These are phyloP conservation scores for Barbatosphaeria neglecta DNA, from an alignment of 495 filamentous ascomycete genomes.

Conservation along the genomic window DNA sequence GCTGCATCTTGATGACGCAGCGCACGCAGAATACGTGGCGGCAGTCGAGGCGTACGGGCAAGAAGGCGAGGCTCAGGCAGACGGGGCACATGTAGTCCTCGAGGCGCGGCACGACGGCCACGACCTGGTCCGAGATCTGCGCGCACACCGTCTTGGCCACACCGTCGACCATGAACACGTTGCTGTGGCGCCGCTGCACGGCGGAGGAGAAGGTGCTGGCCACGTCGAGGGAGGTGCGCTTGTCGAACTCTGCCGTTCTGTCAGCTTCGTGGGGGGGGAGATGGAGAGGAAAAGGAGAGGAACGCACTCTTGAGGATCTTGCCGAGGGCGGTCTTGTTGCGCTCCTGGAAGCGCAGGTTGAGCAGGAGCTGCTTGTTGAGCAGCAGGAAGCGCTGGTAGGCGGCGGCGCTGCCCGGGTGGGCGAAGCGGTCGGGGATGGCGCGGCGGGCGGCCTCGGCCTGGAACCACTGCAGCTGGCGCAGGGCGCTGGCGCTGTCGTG, in stretches of 20 bases:
- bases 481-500: constrained; percentile 41
- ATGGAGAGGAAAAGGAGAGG: neutral
- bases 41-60: constrained; percentile 56
- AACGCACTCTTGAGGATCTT: constrained; percentile 69
- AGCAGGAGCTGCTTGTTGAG: constrained; percentile 55
- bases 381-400: constrained; percentile 49
- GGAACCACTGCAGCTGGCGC: constrained; percentile 47
- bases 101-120: constrained; percentile 55
- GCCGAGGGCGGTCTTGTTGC: constrained; percentile 54
- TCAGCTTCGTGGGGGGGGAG: neutral
- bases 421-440: constrained; percentile 45
- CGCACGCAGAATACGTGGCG: constrained; percentile 59
- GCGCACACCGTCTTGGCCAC: constrained; percentile 57
- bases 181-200: constrained; percentile 28
- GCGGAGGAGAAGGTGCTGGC: constrained; percentile 38
- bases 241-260: constrained; percentile 59
- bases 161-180: constrained; percentile 41
- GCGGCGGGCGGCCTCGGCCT: constrained; percentile 39
- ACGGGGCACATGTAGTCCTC: constrained; percentile 67
- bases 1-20: constrained; percentile 61
- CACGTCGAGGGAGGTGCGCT: constrained; percentile 57
- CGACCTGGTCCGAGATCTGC: constrained; percentile 49
- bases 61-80: constrained; percentile 53
- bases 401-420: constrained; percentile 39
- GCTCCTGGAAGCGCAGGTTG: constrained; percentile 60